These are phyloP conservation scores for Diaporthe caulivora DNA, from an alignment of 2,329 filamentous ascomycete species.

Conservation along the genomic window DNA sequence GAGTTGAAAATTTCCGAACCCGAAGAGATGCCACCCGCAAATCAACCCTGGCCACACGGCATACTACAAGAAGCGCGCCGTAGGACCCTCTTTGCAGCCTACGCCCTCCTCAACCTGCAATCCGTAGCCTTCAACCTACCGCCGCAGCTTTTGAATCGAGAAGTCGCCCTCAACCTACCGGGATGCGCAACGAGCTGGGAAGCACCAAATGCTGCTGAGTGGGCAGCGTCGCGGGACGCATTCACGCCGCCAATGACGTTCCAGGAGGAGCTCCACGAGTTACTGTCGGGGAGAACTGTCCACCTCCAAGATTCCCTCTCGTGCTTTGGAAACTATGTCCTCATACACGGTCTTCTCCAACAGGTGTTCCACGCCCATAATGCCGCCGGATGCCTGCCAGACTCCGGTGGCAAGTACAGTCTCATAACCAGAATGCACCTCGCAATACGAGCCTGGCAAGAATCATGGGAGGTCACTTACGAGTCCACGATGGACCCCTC, in stretches of 20 bases:
- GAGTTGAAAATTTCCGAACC: background rate
- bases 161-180: slow-evolving; percentile 66
- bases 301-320: background rate
- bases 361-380: background rate
- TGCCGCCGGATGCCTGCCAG: background rate
- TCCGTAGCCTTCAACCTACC: slow-evolving; percentile 73
- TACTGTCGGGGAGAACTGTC: background rate
- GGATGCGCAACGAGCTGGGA: slow-evolving; percentile 68
- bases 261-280: background rate
- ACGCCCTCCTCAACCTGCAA: slow-evolving; percentile 67
- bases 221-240: slow-evolving; percentile 51
- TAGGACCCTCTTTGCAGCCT: slow-evolving; percentile 64
- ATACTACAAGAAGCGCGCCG: slow-evolving; percentile 50
- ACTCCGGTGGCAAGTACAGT: background rate
- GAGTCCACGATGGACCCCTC: slow-evolving; percentile 67
- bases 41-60: background rate
- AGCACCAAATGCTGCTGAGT: slow-evolving; percentile 61
- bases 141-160: slow-evolving; percentile 66
- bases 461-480: slow-evolving; percentile 63
- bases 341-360: slow-evolving; percentile 2
- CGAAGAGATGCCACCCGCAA: background rate
- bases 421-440: slow-evolving; percentile 54
- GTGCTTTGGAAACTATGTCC: slow-evolving; percentile 1
- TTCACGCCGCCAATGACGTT: background rate
- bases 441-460: slow-evolving; percentile 63